These are phyloP conservation scores for Tolypocladium nubicola DNA, from an alignment of 2,329 filamentous ascomycete species.

Conservation along the genomic window DNA sequence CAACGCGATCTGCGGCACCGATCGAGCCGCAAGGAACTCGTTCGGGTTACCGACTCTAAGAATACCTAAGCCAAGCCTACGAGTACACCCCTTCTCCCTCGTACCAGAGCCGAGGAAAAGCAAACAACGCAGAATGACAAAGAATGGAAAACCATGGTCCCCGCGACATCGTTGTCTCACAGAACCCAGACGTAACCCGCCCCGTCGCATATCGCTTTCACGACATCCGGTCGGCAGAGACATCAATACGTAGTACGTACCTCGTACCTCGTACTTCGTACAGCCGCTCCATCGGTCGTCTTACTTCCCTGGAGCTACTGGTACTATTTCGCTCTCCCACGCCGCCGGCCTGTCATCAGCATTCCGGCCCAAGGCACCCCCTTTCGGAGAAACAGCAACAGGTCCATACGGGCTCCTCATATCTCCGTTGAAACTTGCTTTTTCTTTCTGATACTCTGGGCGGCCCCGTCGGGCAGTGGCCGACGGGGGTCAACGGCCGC, in stretches of 20 bases:
- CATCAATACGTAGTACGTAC: neutral
- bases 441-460: neutral
- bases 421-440: neutral
- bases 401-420: neutral
- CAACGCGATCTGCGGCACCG: neutral
- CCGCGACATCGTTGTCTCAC: neutral
- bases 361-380: neutral
- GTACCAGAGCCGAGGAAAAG: neutral
- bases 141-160: neutral
- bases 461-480: neutral
- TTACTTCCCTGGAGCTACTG: neutral
- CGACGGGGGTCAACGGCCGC: neutral
- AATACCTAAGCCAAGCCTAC: neutral
- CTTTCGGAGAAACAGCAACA: neutral
- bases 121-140: neutral
- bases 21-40: neutral
- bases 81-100: no score
- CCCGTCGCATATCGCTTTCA: neutral
- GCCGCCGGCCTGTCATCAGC: neutral
- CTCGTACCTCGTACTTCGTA: neutral
- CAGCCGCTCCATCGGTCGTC: neutral
- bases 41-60: neutral
- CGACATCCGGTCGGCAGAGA: neutral
- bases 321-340: neutral
- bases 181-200: neutral